Percentiles rank a stretch among this genome's conserved stretches.
Conservation (phyloP, 805 yeast genomes). For the Saccharomycopsis babjevae region DNA sequence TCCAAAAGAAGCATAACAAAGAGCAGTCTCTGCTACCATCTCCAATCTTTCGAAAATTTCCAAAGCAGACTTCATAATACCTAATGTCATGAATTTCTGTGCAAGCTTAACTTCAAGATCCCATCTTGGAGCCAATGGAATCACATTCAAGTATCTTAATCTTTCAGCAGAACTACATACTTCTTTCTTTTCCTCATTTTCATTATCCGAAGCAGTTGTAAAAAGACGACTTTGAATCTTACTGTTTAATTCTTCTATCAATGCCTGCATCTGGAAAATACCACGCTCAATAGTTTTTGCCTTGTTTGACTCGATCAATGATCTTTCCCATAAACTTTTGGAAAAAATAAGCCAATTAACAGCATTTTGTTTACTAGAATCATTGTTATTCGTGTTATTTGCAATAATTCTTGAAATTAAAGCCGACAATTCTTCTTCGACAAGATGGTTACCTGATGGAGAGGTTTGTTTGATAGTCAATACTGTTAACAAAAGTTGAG, state of each 20-base stretch:
- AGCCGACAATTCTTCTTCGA: slow-evolving; percentile 77
- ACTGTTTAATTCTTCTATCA: slow-evolving; percentile 80
- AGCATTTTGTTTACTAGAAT: slow-evolving; percentile 29
- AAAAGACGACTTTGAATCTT: slow-evolving; percentile 47
- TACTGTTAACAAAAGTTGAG: slow-evolving; percentile 64
- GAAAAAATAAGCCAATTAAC: slow-evolving; percentile 71
- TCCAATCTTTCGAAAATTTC: slow-evolving; percentile 77
- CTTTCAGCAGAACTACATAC: slow-evolving; percentile 37
- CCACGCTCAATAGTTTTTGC: slow-evolving; percentile 91
- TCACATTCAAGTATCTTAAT: slow-evolving; percentile 56
- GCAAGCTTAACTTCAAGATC: slow-evolving; percentile 73
- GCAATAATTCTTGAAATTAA: slow-evolving; percentile 57
- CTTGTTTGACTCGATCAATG: slow-evolving; percentile 67
- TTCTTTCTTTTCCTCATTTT: slow-evolving; percentile 21
- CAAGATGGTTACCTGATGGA: slow-evolving; percentile 60
- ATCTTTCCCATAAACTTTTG: slow-evolving; percentile 83
- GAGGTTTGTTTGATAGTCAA: slow-evolving; percentile 55
- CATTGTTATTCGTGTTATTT: slow-evolving; percentile 24
- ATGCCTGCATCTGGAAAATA: slow-evolving; percentile 79
- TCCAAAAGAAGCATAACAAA: slow-evolving; percentile 83
- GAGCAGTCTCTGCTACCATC: slow-evolving; percentile 72
- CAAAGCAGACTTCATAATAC: slow-evolving; percentile 76
- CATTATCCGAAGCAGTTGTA: slow-evolving; percentile 28
- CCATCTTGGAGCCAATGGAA: slow-evolving; percentile 81
- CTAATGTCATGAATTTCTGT: slow-evolving; percentile 75